Conservation (phyloP, 2,329 filamentous ascomycete genomes). For the Phaeosphaeriaceae sp. region DNA sequence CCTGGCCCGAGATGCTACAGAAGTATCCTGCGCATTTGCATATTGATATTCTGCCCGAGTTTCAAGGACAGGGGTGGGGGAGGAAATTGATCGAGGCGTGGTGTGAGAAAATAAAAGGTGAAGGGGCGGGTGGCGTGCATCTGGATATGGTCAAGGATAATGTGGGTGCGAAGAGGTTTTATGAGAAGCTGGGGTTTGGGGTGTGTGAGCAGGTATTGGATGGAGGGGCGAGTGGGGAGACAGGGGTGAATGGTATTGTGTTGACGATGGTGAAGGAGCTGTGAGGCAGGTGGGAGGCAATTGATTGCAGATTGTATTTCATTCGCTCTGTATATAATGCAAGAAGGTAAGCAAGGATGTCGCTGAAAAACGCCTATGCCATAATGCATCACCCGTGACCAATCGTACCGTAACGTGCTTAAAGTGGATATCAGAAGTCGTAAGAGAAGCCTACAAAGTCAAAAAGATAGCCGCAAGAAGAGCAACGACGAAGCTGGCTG, state of each 20-base stretch:
- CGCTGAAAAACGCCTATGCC: background rate
- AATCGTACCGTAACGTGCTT: background rate
- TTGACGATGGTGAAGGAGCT: constrained; percentile 33
- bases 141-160: constrained; percentile 46
- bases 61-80: constrained; percentile 43
- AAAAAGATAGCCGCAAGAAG: constrained; percentile 37
- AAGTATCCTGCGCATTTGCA: constrained; percentile 48
- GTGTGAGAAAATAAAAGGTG: constrained; percentile 24
- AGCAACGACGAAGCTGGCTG: constrained; percentile 43
- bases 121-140: constrained; percentile 42
- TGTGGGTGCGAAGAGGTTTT: constrained; percentile 34
- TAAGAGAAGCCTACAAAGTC: constrained; percentile 24
- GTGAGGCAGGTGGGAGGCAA: constrained; percentile 8
- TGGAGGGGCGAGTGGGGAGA: constrained; percentile 32
- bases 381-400: background rate
- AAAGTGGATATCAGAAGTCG: background rate
- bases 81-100: constrained; percentile 34
- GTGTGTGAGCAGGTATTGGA: constrained; percentile 34
- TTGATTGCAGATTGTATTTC: background rate
- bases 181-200: constrained; percentile 34
- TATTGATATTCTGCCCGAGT: constrained; percentile 45
- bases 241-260: constrained; percentile 29
- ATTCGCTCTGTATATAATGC: background rate
- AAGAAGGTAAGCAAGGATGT: background rate
- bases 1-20: constrained; percentile 22